Percentiles rank a stretch among this genome's conserved stretches.
These are phyloP conservation scores for Urostyla sp. DNA, from an alignment of 73 alveolate genomes.

Conservation along the genomic window DNA sequence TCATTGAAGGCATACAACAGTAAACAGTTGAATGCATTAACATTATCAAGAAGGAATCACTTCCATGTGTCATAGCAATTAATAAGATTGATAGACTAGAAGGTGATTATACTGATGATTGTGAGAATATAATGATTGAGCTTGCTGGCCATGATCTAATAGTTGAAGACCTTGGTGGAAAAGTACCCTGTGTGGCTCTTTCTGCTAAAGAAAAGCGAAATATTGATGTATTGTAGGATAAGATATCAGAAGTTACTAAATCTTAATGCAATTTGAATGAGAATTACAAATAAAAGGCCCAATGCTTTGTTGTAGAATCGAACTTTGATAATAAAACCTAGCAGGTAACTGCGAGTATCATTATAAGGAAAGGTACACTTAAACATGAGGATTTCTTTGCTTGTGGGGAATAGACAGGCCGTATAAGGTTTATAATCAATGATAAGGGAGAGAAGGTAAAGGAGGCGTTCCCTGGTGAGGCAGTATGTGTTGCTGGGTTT, in stretches of 20 bases:
- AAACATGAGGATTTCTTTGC: conserved; percentile 75
- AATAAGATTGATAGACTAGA: conserved; percentile 87
- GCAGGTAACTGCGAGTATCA: conserved; percentile 76
- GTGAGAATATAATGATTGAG: conserved; percentile 72
- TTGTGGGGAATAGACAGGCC: conserved; percentile 83
- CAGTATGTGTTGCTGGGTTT: conserved; percentile 85
- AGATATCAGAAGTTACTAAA: conserved; percentile 71
- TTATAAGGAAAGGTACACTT: conserved; percentile 81
- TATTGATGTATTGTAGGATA: conserved; percentile 75
- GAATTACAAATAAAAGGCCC: conserved; percentile 32
- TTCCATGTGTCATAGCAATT: conserved; percentile 90
- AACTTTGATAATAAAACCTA: conserved; percentile 67
- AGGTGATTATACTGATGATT: too few species aligned
- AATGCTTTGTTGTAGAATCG: conserved; percentile 59
- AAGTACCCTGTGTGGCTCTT: conserved; percentile 76
- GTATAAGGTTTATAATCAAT: conserved; percentile 70
- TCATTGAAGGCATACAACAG: conserved; percentile 93
- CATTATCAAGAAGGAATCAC: conserved; percentile 72
- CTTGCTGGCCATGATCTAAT: conserved; percentile 67
- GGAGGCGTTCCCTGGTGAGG: conserved; percentile 81
- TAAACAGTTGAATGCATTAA: conserved; percentile 90
- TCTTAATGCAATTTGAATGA: conserved; percentile 70
- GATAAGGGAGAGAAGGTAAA: conserved; percentile 71
- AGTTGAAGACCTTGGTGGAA: conserved; percentile 86
- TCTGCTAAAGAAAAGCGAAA: conserved; percentile 76